Percentiles rank a stretch among this genome's conserved stretches.
phyloP scores from a whole-genome alignment of 2,329 filamentous ascomycete genomes.

The Fusarium floridanum region DNA sequence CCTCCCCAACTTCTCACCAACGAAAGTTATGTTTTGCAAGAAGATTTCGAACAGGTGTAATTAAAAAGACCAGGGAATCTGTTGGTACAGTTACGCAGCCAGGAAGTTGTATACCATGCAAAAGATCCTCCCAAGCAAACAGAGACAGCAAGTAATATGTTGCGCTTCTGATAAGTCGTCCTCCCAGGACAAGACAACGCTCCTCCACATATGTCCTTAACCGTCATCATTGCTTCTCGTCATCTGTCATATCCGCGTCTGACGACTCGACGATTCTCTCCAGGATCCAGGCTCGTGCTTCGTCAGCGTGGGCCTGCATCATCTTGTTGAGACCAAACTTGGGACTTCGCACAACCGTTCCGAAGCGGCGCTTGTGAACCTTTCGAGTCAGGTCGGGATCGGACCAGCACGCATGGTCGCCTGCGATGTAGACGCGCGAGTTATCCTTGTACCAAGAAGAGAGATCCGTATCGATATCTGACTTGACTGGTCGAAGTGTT shows the following conservation, averaged over 20 bases:
- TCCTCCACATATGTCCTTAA: not conserved
- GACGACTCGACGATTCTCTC: conserved; percentile 52
- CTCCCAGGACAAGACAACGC: conserved; percentile 2
- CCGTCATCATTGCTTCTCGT: conserved; percentile 55
- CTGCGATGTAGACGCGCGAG: conserved; percentile 82
- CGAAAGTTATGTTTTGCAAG: not conserved
- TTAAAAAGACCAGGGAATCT: not conserved
- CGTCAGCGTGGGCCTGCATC: conserved; percentile 67
- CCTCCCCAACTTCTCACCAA: not conserved
- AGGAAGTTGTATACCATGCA: not conserved
- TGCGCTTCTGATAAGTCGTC: not conserved
- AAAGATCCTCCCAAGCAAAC: not conserved
- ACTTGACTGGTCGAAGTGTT: conserved; percentile 81
- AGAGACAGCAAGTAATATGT: conserved; percentile 4
- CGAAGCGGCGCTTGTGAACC: conserved; percentile 71
- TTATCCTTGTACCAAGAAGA: conserved; percentile 87
- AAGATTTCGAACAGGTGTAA: not conserved
- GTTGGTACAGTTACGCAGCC: not conserved
- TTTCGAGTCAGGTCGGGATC: conserved; percentile 71
- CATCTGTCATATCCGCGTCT: conserved; percentile 63
- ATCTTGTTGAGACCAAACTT: conserved; percentile 65
- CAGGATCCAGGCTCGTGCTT: conserved; percentile 66
- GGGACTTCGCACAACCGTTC: conserved; percentile 66
- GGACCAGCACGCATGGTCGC: conserved; percentile 81
- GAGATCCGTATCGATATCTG: conserved; percentile 79